Conservation (phyloP, 495 filamentous ascomycete species). For the Lasiosphaeris hirsuta region DNA sequence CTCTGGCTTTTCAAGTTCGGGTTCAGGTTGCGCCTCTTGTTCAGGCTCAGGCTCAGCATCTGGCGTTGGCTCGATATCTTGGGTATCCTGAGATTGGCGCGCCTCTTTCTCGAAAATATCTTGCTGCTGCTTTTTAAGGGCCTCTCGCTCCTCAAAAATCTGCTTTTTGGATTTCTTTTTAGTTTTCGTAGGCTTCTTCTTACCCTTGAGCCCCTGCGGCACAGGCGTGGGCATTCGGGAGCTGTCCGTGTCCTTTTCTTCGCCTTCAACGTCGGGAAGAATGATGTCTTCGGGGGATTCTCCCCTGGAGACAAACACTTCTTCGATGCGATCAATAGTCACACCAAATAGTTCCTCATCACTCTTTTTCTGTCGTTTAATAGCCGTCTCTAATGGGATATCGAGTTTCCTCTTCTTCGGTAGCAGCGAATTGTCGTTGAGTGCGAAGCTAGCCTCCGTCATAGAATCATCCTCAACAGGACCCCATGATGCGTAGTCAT, state of each 20-base stretch:
- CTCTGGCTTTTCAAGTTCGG: constrained; percentile 20
- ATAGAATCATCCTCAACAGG: constrained; percentile 52
- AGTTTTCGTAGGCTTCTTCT: constrained; percentile 48
- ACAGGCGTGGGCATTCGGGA: constrained; percentile 44
- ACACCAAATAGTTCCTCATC: constrained; percentile 74
- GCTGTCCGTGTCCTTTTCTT: constrained; percentile 38
- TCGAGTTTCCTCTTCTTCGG: constrained; percentile 71
- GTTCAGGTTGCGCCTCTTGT: constrained; percentile 17
- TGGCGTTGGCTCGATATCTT: constrained; percentile 24
- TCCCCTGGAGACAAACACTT: constrained; percentile 40
- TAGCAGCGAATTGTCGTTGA: constrained; percentile 37
- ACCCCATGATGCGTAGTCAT: constrained; percentile 49
- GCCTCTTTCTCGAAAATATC: constrained; percentile 39
- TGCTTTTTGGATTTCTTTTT: constrained; percentile 75
- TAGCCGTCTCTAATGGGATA: constrained; percentile 54
- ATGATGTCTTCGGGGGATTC: constrained; percentile 35
- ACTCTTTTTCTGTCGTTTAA: constrained; percentile 70
- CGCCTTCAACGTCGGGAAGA: constrained; percentile 37
- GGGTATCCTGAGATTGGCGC: constrained; percentile 30
- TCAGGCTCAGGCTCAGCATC: constrained; percentile 17
- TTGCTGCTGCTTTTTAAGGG: constrained; percentile 50
- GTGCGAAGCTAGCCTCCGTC: constrained; percentile 52
- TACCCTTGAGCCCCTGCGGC: constrained; percentile 28
- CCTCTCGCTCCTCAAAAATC: constrained; percentile 65
- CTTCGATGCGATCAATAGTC: constrained; percentile 50